These are phyloP conservation scores for Dactylella cylindrospora DNA, from an alignment of 2,329 filamentous ascomycete genomes.

Conservation along the genomic window DNA sequence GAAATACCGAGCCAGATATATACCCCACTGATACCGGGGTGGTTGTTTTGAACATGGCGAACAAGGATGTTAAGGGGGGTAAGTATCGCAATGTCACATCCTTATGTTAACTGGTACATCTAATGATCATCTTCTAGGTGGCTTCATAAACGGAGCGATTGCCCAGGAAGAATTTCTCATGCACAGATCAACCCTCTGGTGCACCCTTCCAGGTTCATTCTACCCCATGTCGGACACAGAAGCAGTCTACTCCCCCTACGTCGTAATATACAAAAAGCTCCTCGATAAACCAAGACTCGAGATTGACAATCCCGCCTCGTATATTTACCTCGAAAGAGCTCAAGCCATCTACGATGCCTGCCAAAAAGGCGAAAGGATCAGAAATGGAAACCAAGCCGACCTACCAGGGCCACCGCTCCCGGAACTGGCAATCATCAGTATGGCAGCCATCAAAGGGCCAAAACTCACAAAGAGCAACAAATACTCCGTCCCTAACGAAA, in stretches of 20 bases:
- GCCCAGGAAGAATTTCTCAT: slow-evolving; percentile 72
- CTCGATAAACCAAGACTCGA: slow-evolving; percentile 3
- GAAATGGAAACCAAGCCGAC: slow-evolving; percentile 33
- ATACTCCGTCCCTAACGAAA: slow-evolving; percentile 53
- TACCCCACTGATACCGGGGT: slow-evolving; percentile 53
- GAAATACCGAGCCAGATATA: slow-evolving; percentile 34
- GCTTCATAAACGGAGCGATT: slow-evolving; percentile 63
- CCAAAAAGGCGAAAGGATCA: background rate
- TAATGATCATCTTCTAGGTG: slow-evolving; percentile 51
- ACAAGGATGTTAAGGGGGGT: slow-evolving; percentile 59
- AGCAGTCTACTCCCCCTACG: slow-evolving; percentile 63
- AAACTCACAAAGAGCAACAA: slow-evolving; percentile 42
- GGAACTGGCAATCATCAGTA: slow-evolving; percentile 62
- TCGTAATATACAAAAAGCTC: slow-evolving; percentile 61
- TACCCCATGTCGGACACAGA: slow-evolving; percentile 60
- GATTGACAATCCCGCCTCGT: background rate
- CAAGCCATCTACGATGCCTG: slow-evolving; percentile 25
- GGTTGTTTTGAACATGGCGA: slow-evolving; percentile 69
- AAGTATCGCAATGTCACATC: background rate
- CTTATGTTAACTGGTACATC: background rate
- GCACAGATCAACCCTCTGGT: slow-evolving; percentile 57
- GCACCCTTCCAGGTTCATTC: slow-evolving; percentile 55
- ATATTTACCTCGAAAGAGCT: slow-evolving; percentile 49
- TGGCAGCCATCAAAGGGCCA: slow-evolving; percentile 61
- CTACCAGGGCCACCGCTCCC: slow-evolving; percentile 52